Evolutionary conservation across 192 early-diverging fungal species (phyloP).

Genomic region (Umbelopsis sp.): DNA sequence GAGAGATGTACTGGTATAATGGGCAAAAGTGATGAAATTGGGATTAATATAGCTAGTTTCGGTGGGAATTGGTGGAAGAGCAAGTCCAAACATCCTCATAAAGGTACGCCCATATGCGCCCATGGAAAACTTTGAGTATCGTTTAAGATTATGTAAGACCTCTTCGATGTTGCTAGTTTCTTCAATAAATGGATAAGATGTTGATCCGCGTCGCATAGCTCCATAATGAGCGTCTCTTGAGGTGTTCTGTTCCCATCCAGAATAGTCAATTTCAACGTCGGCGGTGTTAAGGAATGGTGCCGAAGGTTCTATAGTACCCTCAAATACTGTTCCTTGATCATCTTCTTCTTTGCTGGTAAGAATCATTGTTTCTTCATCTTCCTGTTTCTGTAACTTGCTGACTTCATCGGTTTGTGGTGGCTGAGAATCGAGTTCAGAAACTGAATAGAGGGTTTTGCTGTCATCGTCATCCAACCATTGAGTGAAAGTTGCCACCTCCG

Average conservation of each 20-base stretch:
- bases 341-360: not conserved
- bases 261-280: not conserved
- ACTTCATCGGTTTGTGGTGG: constrained; percentile 18
- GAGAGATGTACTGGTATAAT: constrained; percentile 10
- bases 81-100: constrained; percentile 16
- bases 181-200: not conserved
- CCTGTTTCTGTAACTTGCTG: constrained; percentile 9
- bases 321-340: not conserved
- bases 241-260: not conserved
- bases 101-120: constrained; percentile 25
- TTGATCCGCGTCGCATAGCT: not conserved
- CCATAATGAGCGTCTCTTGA: not conserved
- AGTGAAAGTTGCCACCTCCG: constrained; percentile 29
- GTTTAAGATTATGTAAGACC: constrained; percentile 30
- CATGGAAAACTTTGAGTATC: constrained; percentile 40
- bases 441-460: not conserved
- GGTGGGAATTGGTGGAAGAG: not conserved
- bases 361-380: constrained; percentile 32
- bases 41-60: not conserved
- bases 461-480: constrained; percentile 27
- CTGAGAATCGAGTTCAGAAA: not conserved
- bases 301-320: not conserved
- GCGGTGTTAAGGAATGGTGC: not conserved
- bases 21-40: constrained; percentile 18
- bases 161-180: constrained; percentile 25